These are phyloP conservation scores for Gossypium thurberi DNA, from an alignment of 345 rosid species.

Conservation along the genomic window DNA sequence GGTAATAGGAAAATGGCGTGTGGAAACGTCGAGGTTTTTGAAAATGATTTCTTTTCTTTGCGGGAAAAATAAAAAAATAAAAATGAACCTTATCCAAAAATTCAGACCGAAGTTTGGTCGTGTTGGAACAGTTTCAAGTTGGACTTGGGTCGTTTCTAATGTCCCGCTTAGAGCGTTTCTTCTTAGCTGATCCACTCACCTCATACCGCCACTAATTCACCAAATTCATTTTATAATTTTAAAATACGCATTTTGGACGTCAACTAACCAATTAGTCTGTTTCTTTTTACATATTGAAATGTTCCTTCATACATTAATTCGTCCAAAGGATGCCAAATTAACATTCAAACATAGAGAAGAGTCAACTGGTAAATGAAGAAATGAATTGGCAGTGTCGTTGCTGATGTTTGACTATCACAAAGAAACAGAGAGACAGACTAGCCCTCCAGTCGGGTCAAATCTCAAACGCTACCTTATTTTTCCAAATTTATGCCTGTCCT, in stretches of 20 bases:
- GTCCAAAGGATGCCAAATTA: neutral
- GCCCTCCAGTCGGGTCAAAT: neutral
- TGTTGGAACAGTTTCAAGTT: constrained; percentile 8
- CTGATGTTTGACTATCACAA: neutral
- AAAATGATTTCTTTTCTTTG: neutral
- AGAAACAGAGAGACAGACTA: too few relatives aligned
- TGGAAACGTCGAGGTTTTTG: constrained; percentile 22
- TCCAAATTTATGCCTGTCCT: neutral
- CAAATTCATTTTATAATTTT: neutral
- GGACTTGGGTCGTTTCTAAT: constrained; percentile 16
- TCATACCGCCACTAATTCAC: neutral
- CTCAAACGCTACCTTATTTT: neutral
- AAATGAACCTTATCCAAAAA: constrained; percentile 35
- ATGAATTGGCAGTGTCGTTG: neutral
- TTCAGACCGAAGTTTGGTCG: neutral
- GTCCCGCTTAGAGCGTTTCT: neutral
- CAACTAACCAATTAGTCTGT: too few relatives aligned
- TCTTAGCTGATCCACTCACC: too few relatives aligned
- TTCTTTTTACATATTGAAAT: too few relatives aligned
- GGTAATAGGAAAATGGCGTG: constrained; percentile 14
- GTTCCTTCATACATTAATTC: too few relatives aligned
- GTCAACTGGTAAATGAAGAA: neutral
- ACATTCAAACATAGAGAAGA: neutral
- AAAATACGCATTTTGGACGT: too few relatives aligned
- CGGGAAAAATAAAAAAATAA: neutral